Evolutionary conservation across 2,329 filamentous ascomycete genomes (phyloP).

Genomic region (Malbranchea cinnamomea): DNA sequence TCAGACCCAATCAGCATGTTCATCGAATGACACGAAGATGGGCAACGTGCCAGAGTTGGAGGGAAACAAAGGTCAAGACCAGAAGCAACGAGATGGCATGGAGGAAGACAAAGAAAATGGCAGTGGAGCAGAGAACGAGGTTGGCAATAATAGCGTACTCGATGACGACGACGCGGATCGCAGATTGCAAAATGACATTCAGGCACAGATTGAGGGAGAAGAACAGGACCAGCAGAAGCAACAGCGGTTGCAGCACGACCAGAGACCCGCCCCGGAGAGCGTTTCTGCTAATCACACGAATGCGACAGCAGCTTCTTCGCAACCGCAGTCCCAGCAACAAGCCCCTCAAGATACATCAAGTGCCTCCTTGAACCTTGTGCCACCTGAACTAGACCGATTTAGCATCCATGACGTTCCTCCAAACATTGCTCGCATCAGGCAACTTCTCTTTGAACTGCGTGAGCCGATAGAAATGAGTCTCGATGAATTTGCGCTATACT

Average conservation of each 20-base stretch:
- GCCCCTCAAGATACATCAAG: too few species aligned
- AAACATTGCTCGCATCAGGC: constrained; percentile 28
- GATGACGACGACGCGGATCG: constrained; percentile 11
- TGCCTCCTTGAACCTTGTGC: constrained; percentile 1
- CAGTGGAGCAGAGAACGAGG: neutral
- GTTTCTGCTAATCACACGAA: too few species aligned
- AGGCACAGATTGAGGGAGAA: constrained; percentile 10
- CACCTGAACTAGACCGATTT: constrained; percentile 8
- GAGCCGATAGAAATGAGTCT: constrained; percentile 32
- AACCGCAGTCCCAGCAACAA: neutral
- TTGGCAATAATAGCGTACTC: constrained; percentile 2
- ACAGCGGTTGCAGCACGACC: too few species aligned
- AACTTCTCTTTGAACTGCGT: constrained; percentile 30
- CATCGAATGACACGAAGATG: constrained; percentile 6
- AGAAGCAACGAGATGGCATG: too few species aligned
- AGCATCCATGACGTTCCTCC: constrained; percentile 29
- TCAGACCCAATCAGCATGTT: neutral
- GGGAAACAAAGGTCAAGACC: too few species aligned
- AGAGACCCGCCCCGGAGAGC: too few species aligned
- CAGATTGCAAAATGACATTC: constrained; percentile 10
- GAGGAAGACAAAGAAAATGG: neutral
- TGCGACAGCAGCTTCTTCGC: constrained; percentile 4
- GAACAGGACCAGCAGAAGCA: neutral
- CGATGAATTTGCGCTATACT: constrained; percentile 33
- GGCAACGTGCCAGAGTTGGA: constrained; percentile 3